phyloP scores from a whole-genome alignment of 805 yeast species.

The Yarrowia sp. region DNA sequence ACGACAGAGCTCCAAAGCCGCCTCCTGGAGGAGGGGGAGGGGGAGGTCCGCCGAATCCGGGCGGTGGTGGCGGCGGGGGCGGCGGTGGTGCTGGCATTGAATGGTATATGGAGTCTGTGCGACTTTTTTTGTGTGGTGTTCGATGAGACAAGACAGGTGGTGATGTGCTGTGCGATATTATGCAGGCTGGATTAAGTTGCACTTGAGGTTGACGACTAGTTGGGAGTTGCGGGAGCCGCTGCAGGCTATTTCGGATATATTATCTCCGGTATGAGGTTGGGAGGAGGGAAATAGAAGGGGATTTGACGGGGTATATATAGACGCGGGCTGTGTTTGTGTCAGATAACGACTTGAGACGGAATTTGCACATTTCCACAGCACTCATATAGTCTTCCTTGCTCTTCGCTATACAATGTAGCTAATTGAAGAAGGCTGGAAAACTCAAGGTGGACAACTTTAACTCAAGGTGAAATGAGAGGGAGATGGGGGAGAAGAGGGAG shows the following conservation, averaged over 20 bases:
- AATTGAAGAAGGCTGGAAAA: too few relatives aligned
- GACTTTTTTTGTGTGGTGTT: neutral
- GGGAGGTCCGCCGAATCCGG: slow-evolving; percentile 50
- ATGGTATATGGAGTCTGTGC: slow-evolving; percentile 45
- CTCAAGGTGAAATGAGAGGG: neutral
- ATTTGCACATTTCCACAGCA: too few relatives aligned
- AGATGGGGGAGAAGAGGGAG: too few relatives aligned
- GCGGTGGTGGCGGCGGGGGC: slow-evolving; percentile 59
- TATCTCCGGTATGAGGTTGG: slow-evolving; percentile 4
- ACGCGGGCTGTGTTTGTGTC: too few relatives aligned
- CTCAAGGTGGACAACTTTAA: neutral
- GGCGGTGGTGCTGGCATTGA: slow-evolving; percentile 66
- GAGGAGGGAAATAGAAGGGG: neutral
- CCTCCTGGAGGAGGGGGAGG: slow-evolving; percentile 50
- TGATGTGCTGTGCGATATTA: slow-evolving; percentile 36
- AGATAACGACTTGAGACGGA: too few relatives aligned
- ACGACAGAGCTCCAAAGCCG: slow-evolving; percentile 46
- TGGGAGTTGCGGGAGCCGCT: slow-evolving; percentile 18
- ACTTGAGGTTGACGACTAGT: too few relatives aligned
- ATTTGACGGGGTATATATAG: too few relatives aligned
- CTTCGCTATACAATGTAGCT: too few relatives aligned
- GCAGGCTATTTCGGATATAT: slow-evolving; percentile 6
- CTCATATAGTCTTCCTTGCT: too few relatives aligned
- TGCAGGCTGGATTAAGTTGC: slow-evolving; percentile 34
- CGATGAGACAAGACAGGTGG: neutral